Evolutionary conservation across 352 stramenopile species (phyloP).

Genomic region (Pythium aphanidermatum): DNA sequence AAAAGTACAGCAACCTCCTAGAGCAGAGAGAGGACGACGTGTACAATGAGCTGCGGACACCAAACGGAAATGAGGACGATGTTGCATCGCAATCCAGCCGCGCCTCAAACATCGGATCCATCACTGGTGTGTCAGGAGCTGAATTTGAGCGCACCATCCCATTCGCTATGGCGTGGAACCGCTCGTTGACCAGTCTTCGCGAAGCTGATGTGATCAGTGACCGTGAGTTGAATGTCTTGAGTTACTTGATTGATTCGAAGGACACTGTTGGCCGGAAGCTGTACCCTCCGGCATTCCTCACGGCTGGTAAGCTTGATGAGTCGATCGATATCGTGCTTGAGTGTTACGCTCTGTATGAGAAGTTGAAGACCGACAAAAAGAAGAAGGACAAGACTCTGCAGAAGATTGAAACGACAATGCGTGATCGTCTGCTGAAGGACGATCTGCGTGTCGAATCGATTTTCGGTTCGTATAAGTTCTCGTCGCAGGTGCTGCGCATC

Average conservation of each 20-base stretch:
- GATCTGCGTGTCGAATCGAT: constrained; percentile 78
- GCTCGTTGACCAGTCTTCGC: constrained; percentile 62
- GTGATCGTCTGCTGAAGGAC: constrained; percentile 77
- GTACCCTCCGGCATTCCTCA: constrained; percentile 83
- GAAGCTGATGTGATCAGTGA: constrained; percentile 82
- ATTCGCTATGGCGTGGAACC: constrained; percentile 87
- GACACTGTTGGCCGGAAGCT: constrained; percentile 67
- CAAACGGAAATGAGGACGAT: constrained; percentile 56
- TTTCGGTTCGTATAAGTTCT: constrained; percentile 85
- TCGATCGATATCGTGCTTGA: constrained; percentile 83
- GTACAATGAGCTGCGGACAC: constrained; percentile 67
- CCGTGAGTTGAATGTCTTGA: constrained; percentile 79
- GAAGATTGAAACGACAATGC: constrained; percentile 85
- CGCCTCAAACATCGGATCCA: constrained; percentile 55
- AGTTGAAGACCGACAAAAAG: constrained; percentile 82
- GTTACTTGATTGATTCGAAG: constrained; percentile 83
- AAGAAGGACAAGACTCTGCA: constrained; percentile 85
- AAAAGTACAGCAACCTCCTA: constrained; percentile 76
- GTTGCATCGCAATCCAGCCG: constrained; percentile 27
- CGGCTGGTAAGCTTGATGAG: constrained; percentile 81
- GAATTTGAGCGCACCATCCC: constrained; percentile 83
- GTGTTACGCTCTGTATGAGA: constrained; percentile 73
- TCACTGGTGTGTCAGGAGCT: constrained; percentile 70
- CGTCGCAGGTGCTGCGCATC: constrained; percentile 71
- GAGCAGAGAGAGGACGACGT: constrained; percentile 36